Conservation (phyloP, 2,329 filamentous ascomycete genomes). For the Colletotrichum trifolii region DNA sequence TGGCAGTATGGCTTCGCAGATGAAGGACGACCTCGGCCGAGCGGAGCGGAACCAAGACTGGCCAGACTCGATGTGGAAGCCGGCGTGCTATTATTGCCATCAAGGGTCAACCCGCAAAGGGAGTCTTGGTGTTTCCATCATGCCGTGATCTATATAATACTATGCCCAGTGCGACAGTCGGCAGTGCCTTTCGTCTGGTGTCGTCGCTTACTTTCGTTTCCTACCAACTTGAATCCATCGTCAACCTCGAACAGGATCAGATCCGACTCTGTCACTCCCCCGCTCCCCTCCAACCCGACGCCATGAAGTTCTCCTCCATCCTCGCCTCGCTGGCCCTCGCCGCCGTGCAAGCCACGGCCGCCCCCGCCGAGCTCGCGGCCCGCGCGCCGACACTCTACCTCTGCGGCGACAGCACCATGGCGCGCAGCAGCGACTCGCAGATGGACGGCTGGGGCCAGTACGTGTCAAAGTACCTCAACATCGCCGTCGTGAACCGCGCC, state of each 20-base stretch:
- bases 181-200: too few relatives aligned
- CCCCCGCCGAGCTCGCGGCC: conserved; percentile 32
- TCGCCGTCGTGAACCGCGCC: conserved; percentile 68
- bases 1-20: conserved; percentile 18
- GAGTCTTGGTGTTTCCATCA: neutral
- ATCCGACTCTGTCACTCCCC: neutral
- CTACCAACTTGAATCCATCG: too few relatives aligned
- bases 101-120: neutral
- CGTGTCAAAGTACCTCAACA: conserved; percentile 59
- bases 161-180: too few relatives aligned
- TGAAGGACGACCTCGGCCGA: conserved; percentile 24
- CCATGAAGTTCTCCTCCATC: conserved; percentile 31
- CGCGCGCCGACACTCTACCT: conserved; percentile 59
- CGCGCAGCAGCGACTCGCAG: conserved; percentile 53
- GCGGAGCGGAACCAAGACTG: conserved; percentile 18
- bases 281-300: neutral
- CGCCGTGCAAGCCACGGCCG: conserved; percentile 38
- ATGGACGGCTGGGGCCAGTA: conserved; percentile 72
- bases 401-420: conserved; percentile 74
- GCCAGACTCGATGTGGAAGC: conserved; percentile 5
- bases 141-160: neutral
- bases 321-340: conserved; percentile 30
- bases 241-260: too few relatives aligned
- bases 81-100: neutral
- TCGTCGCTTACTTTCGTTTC: too few relatives aligned